Percentiles rank a stretch among this genome's conserved stretches.
Conservation (phyloP, 2,329 filamentous ascomycete genomes). For the Xylaria sp. region DNA sequence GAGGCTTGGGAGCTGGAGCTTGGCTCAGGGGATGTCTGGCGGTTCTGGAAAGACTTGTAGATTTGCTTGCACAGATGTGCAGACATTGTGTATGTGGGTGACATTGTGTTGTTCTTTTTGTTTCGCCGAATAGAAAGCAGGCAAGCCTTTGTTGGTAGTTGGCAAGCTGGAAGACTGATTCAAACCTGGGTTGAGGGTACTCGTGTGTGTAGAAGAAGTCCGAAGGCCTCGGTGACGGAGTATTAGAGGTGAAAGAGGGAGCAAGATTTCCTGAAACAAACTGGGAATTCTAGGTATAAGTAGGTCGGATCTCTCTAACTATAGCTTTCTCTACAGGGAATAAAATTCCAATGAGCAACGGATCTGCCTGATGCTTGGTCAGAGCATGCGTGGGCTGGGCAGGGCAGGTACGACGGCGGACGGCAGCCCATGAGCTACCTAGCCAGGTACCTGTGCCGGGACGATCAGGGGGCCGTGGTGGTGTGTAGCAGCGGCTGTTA, state of each 20-base stretch:
- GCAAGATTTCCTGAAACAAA: conserved; percentile 17
- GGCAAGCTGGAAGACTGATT: not conserved
- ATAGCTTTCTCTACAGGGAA: not conserved
- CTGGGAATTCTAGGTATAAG: conserved; percentile 21
- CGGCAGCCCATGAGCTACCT: not conserved
- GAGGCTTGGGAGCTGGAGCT: conserved; percentile 41
- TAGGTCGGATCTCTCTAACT: conserved; percentile 12
- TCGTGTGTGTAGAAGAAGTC: not conserved
- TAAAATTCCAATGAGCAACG: conserved; percentile 19
- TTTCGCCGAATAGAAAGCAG: not conserved
- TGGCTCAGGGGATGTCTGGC: conserved; percentile 54
- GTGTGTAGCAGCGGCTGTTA: conserved; percentile 15
- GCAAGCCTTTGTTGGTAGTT: conserved; percentile 6
- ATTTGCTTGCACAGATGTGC: conserved; percentile 71
- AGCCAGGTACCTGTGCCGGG: conserved; percentile 2
- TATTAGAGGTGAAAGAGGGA: conserved; percentile 2
- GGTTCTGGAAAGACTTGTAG: conserved; percentile 67
- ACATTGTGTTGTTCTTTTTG: conserved; percentile 55
- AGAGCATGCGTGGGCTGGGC: not conserved
- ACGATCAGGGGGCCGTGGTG: conserved; percentile 22
- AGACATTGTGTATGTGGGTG: conserved; percentile 70
- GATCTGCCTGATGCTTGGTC: conserved; percentile 15
- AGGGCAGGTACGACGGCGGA: not conserved
- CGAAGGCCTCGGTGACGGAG: not conserved
- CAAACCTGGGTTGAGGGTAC: not conserved